Percentiles rank a stretch among this genome's conserved stretches.
Conservation (phyloP, 257 asterid species). For the Cynanchum wilfordii region DNA sequence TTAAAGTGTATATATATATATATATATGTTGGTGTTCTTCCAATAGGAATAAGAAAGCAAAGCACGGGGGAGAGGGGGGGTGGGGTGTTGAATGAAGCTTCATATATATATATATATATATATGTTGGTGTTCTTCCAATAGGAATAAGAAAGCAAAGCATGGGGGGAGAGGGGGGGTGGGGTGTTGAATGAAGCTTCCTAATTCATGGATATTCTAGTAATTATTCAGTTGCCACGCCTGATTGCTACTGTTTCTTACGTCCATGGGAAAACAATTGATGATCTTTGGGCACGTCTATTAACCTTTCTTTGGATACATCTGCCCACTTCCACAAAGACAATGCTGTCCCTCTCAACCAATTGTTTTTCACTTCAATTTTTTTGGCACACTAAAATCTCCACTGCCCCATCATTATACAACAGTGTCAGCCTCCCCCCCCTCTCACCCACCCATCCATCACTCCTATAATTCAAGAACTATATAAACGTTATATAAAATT, state of each 20-base stretch:
- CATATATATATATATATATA: not conserved
- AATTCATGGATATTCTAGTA: slow-evolving; percentile 33
- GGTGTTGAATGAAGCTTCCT: slow-evolving; percentile 14
- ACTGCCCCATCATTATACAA: slow-evolving; percentile 10
- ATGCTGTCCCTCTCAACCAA: slow-evolving; percentile 23
- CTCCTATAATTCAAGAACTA: slow-evolving; percentile 2
- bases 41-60: no score
- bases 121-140: no score
- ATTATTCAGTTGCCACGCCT: slow-evolving; percentile 54
- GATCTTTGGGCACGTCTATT: slow-evolving; percentile 58
- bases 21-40: no score
- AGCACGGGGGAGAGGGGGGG: not conserved
- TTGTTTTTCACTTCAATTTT: slow-evolving; percentile 14
- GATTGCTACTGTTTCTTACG: slow-evolving; percentile 26
- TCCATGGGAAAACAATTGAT: slow-evolving; percentile 41
- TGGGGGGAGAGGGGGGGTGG: not conserved
- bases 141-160: no score
- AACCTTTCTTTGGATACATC: slow-evolving; percentile 37
- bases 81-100: slow-evolving; percentile 14
- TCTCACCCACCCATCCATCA: not conserved
- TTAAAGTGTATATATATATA: no score
- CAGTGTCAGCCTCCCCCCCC: slow-evolving; percentile 1
- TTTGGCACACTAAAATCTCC: slow-evolving; percentile 11
- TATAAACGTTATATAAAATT: not conserved
- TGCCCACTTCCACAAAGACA: slow-evolving; percentile 29